Evolutionary conservation across 1,284 basidiomycete genomes (phyloP).

Genomic region (Chondrostereum purpureum): DNA sequence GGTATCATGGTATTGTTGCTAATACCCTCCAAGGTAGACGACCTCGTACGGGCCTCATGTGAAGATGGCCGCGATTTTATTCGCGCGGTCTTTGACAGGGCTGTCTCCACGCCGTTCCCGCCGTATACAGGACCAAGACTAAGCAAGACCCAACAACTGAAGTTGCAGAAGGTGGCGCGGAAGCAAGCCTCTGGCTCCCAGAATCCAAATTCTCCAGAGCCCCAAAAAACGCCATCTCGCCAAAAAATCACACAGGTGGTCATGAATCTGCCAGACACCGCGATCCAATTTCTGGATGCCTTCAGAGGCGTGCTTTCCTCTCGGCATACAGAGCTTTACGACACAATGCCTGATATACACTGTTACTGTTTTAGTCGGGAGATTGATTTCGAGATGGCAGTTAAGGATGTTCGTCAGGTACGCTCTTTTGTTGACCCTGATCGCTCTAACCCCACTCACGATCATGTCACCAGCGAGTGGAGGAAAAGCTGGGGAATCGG

Average conservation of each 20-base stretch:
- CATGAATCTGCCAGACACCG: constrained; percentile 95
- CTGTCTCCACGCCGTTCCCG: constrained; percentile 61
- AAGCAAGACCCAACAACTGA: constrained; percentile 37
- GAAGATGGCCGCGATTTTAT: constrained; percentile 87
- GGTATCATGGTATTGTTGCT: constrained; percentile 4
- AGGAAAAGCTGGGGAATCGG: constrained; percentile 53
- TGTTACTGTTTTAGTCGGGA: constrained; percentile 96
- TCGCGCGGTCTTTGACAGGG: constrained; percentile 43
- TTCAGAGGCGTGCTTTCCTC: constrained; percentile 68
- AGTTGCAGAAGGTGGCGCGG: constrained; percentile 23
- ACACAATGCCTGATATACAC: constrained; percentile 86
- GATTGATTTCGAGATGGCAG: constrained; percentile 60
- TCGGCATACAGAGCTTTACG: constrained; percentile 36
- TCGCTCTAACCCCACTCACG: constrained; percentile 7
- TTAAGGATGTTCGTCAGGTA: constrained; percentile 76
- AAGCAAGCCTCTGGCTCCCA: constrained; percentile 14
- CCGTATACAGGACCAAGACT: constrained; percentile 42
- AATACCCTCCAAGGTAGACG: constrained; percentile 47
- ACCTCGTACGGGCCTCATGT: constrained; percentile 64
- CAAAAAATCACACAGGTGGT: constrained; percentile 80
- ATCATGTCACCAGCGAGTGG: constrained; percentile 62
- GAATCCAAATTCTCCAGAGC: constrained; percentile 12
- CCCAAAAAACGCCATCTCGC: constrained; percentile 26
- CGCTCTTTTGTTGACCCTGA: constrained; percentile 21
- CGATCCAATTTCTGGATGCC: constrained; percentile 85